A percentile compares a stretch with the other conserved stretches of the same genome.
These are phyloP conservation scores for Stellera chamaejasme DNA, from an alignment of 345 rosid genomes.

Conservation along the genomic window DNA sequence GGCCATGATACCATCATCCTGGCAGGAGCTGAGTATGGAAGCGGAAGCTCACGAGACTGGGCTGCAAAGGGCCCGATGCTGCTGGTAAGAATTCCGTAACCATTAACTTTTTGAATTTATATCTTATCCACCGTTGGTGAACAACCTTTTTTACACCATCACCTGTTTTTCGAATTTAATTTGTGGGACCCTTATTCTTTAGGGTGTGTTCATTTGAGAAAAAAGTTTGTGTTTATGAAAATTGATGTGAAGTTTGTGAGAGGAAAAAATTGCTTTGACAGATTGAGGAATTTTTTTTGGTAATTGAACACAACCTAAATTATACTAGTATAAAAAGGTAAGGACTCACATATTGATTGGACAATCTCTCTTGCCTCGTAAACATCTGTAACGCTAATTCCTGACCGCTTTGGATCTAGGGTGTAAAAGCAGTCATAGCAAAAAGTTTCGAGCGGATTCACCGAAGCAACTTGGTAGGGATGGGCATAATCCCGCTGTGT, in stretches of 20 bases:
- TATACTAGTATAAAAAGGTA: too few species aligned
- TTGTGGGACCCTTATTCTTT: background rate
- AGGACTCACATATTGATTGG: background rate
- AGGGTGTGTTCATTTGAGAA: background rate
- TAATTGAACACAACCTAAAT: too few species aligned
- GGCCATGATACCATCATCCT: conserved; percentile 62
- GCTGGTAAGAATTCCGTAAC: conserved; percentile 35
- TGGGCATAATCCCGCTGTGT: conserved; percentile 80
- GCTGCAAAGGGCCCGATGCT: conserved; percentile 98
- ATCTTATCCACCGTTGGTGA: background rate
- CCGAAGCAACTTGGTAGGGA: conserved; percentile 81
- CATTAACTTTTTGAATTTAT: background rate
- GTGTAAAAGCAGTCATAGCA: conserved; percentile 84
- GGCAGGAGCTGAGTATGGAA: conserved; percentile 92
- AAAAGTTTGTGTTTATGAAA: background rate
- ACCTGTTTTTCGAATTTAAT: background rate
- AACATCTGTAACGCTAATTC: background rate
- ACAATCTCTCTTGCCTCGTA: background rate
- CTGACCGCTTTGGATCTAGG: conserved; percentile 32
- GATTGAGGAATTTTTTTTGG: too few species aligned
- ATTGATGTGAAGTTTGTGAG: background rate
- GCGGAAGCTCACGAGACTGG: conserved; percentile 99
- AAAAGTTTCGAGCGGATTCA: conserved; percentile 91
- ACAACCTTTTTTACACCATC: background rate
- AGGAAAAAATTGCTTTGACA: too few species aligned